Conservation (phyloP, 2,329 filamentous ascomycete genomes). For the Colletotrichum endophyticum region DNA sequence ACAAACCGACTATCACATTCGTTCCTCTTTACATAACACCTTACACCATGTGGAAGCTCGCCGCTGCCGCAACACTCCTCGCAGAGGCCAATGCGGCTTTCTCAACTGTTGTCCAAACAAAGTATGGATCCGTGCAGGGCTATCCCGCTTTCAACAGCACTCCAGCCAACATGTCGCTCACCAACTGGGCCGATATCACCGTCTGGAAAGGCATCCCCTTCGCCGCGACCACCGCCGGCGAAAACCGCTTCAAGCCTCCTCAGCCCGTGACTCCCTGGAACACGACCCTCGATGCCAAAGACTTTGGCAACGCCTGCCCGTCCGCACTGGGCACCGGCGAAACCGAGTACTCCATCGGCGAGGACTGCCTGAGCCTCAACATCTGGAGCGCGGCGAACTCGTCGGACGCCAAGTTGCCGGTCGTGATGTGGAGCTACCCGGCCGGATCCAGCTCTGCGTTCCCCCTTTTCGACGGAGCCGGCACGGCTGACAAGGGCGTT, state of each 20-base stretch:
- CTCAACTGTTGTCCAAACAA: not conserved
- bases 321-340: not conserved
- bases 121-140: not conserved
- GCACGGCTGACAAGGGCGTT: not conserved
- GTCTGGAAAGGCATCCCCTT: not conserved
- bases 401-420: conserved; percentile 29
- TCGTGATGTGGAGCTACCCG: conserved; percentile 29
- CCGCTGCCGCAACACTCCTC: not conserved
- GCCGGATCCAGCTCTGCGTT: not conserved
- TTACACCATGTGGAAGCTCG: not conserved
- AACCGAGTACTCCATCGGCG: conserved; percentile 19
- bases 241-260: not conserved
- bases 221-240: not conserved
- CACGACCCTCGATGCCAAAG: not conserved
- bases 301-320: not conserved
- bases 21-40: not conserved
- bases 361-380: conserved; percentile 38
- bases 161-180: conserved; percentile 2
- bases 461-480: not conserved
- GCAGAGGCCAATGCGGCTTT: not conserved
- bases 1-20: not conserved
- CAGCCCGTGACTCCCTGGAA: not conserved
- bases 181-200: not conserved
- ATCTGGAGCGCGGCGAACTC: conserved; percentile 34
- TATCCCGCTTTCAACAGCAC: not conserved